A percentile compares a stretch with the other conserved stretches of the same genome.
These are phyloP conservation scores for Clitoria ternatea DNA, from an alignment of 306 rosid species.

Conservation along the genomic window DNA sequence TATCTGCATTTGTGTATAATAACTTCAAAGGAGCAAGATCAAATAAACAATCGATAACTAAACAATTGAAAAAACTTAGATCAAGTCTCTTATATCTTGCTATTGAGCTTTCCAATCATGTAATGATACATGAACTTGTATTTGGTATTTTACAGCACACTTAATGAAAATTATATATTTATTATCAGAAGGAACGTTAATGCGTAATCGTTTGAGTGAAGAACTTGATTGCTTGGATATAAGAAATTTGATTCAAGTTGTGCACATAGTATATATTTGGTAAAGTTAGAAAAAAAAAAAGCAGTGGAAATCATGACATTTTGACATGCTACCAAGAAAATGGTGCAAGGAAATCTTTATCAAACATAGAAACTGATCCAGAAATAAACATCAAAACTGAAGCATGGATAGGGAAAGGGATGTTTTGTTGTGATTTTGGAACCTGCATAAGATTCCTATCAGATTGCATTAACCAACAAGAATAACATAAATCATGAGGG, in stretches of 20 bases:
- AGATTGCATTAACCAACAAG: neutral
- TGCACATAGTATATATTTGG: neutral
- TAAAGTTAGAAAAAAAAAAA: neutral
- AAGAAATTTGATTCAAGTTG: too few species aligned
- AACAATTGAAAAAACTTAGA: too few species aligned
- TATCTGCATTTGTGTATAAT: neutral
- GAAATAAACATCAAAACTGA: constrained; percentile 5
- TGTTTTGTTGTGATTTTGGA: neutral
- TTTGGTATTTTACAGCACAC: too few species aligned
- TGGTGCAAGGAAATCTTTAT: neutral
- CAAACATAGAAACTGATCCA: constrained; percentile 4
- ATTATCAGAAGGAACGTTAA: too few species aligned
- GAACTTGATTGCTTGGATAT: too few species aligned
- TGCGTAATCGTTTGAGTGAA: too few species aligned
- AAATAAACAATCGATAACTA: neutral
- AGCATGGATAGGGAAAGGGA: neutral
- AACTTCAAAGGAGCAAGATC: neutral
- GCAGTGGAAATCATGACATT: neutral
- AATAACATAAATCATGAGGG: neutral
- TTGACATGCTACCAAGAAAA: neutral
- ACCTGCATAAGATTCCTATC: neutral
- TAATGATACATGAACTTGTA: too few species aligned
- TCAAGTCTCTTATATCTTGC: too few species aligned
- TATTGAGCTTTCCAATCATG: too few species aligned
- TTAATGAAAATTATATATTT: too few species aligned